A percentile compares a stretch with the other conserved stretches of the same genome.
Conservation (phyloP, 2,329 filamentous ascomycete species). For the Chaetomiaceae sp. region DNA sequence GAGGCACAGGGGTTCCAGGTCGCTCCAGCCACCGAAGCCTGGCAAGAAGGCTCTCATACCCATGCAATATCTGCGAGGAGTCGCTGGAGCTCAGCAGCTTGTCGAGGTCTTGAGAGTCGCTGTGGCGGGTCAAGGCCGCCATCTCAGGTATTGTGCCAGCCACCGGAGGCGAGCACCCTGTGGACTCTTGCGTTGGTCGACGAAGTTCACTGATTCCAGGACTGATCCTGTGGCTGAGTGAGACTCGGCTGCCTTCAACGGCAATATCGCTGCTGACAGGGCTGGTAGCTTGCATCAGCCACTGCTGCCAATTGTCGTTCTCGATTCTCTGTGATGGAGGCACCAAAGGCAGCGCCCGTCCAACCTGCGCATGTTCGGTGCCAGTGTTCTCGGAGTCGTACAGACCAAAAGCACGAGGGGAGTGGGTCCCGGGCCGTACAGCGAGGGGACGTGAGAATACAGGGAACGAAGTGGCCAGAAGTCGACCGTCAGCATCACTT, state of each 20-base stretch:
- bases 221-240: conserved; percentile 7
- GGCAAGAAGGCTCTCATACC: conserved; percentile 12
- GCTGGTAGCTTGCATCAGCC: conserved; percentile 18
- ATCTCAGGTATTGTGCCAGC: no score
- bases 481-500: conserved; percentile 10
- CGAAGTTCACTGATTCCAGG: conserved; percentile 20
- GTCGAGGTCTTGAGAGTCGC: not conserved
- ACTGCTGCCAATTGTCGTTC: conserved; percentile 25
- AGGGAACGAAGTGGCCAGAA: conserved; percentile 10
- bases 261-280: conserved; percentile 7
- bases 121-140: no score
- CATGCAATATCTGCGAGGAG: conserved; percentile 13
- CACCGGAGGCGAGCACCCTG: not conserved
- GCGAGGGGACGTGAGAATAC: conserved; percentile 19
- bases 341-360: conserved; percentile 12
- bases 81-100: conserved; percentile 10
- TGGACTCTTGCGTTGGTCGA: not conserved
- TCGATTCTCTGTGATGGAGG: conserved; percentile 21
- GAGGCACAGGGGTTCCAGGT: not conserved
- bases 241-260: conserved; percentile 7
- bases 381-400: conserved; percentile 18
- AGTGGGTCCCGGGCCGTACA: conserved; percentile 8
- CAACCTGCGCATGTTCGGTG: conserved; percentile 25
- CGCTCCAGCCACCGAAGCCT: conserved; percentile 8
- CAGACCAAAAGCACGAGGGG: conserved; percentile 2